Conservation (phyloP, 2,329 filamentous ascomycete genomes). For the Ceratocystis cacaofunesta region DNA sequence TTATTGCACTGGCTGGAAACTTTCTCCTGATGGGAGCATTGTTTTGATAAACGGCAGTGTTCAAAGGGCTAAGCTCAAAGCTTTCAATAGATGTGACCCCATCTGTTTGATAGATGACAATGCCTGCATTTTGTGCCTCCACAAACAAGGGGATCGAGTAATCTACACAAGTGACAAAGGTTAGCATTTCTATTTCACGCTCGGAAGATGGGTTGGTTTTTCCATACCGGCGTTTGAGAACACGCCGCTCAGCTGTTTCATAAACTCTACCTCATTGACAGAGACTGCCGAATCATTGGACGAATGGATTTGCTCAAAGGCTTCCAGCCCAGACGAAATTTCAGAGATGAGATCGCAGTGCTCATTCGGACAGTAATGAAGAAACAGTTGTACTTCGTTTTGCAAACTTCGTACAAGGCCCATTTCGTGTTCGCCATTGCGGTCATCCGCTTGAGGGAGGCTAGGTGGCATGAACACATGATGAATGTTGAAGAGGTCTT, state of each 20-base stretch:
- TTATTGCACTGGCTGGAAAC: conserved; percentile 22
- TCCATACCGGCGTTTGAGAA: background rate
- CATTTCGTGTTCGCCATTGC: background rate
- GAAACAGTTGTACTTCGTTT: background rate
- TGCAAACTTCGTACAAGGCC: background rate
- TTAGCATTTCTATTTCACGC: no score
- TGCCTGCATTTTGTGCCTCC: conserved; percentile 25
- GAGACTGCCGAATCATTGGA: background rate
- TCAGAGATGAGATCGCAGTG: background rate
- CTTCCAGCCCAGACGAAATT: background rate
- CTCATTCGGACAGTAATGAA: background rate
- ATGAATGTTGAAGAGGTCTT: background rate
- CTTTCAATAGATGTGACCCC: background rate
- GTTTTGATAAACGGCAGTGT: conserved; percentile 20
- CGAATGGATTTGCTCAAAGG: background rate
- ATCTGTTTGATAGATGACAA: conserved; percentile 20
- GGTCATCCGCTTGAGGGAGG: no score
- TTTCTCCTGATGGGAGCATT: conserved; percentile 22
- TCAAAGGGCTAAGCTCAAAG: conserved; percentile 25
- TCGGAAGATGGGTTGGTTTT: no score
- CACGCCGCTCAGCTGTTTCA: background rate
- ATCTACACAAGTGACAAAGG: conserved; percentile 5
- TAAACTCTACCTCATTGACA: background rate
- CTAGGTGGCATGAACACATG: background rate
- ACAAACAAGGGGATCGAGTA: conserved; percentile 22